These are phyloP conservation scores for Voacanga thouarsii DNA, from an alignment of 257 asterid species.

Conservation along the genomic window DNA sequence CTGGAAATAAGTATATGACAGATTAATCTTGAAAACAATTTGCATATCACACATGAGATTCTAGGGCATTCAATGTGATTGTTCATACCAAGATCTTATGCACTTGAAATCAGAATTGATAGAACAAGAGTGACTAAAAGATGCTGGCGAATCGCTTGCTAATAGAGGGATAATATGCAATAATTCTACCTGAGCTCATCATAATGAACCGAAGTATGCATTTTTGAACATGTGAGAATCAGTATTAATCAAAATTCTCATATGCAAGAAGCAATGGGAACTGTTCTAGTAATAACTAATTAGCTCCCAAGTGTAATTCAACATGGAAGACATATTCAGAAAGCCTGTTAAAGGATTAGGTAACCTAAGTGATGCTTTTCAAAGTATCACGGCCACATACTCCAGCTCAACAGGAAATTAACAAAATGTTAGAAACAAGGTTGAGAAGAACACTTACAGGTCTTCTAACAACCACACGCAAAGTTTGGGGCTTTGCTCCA, in stretches of 20 bases:
- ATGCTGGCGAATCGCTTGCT: not conserved
- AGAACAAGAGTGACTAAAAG: not conserved
- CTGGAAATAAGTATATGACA: not conserved
- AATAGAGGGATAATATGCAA: too few species aligned
- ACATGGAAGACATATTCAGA: too few species aligned
- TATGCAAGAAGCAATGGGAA: not conserved
- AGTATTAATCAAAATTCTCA: not conserved
- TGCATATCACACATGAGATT: too few species aligned
- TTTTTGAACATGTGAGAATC: not conserved
- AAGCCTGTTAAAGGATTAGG: not conserved
- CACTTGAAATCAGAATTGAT: not conserved
- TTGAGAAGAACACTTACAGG: constrained; percentile 53
- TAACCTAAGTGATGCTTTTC: not conserved
- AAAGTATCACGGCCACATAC: too few species aligned
- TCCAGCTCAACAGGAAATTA: constrained; percentile 2
- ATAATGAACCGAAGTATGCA: not conserved
- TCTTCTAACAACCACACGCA: constrained; percentile 70
- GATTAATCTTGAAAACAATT: not conserved
- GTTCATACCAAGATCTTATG: not conserved
- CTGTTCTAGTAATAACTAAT: not conserved
- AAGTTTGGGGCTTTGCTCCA: constrained; percentile 50
- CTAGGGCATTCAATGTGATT: not conserved
- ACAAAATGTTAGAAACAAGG: not conserved
- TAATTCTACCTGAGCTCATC: too few species aligned
- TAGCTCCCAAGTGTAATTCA: not conserved